Evolutionary conservation across 169 alveolate species (phyloP).

Genomic region (Eimeria nieschulzi): DNA sequence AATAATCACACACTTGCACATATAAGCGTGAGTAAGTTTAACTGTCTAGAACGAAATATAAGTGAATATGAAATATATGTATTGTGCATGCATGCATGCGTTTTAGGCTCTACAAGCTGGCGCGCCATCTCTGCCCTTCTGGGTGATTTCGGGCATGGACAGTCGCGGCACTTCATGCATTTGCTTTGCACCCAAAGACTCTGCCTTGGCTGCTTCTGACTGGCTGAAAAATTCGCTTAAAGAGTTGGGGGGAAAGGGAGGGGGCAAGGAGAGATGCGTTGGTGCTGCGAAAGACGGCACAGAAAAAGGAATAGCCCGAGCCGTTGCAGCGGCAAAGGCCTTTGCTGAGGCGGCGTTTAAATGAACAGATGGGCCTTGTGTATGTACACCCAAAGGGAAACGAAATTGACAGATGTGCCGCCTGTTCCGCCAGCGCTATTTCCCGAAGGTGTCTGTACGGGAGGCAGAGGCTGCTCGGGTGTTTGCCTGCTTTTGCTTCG

Average conservation of each 20-base stretch:
- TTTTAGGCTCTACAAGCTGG: constrained; percentile 44
- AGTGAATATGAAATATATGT: no score
- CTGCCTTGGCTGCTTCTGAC: constrained; percentile 11
- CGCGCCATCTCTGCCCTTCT: constrained; percentile 42
- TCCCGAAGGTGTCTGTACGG: no score
- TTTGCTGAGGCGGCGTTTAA: constrained; percentile 39
- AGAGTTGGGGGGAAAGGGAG: constrained; percentile 75
- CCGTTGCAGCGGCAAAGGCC: constrained; percentile 50
- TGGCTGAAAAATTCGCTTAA: constrained; percentile 73
- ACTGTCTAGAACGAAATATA: no score
- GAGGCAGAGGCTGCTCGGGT: no score
- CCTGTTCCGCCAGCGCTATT: no score
- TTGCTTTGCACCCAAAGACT: constrained; percentile 54
- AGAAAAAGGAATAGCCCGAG: constrained; percentile 7
- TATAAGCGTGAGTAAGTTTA: no score
- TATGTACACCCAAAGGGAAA: no score
- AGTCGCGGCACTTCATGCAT: constrained; percentile 69
- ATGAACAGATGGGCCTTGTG: background rate
- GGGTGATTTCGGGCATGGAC: constrained; percentile 63
- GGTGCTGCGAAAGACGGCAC: constrained; percentile 75
- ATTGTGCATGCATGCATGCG: no score
- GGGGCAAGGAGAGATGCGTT: constrained; percentile 73
- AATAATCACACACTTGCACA: no score
- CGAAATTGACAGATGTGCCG: no score
- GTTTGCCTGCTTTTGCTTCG: no score